Percentiles rank a stretch among this genome's conserved stretches.
Evolutionary conservation across 225 moss, liverwort and hornwort genomes (phyloP).

Genomic region (Sphagnum tenellum): DNA sequence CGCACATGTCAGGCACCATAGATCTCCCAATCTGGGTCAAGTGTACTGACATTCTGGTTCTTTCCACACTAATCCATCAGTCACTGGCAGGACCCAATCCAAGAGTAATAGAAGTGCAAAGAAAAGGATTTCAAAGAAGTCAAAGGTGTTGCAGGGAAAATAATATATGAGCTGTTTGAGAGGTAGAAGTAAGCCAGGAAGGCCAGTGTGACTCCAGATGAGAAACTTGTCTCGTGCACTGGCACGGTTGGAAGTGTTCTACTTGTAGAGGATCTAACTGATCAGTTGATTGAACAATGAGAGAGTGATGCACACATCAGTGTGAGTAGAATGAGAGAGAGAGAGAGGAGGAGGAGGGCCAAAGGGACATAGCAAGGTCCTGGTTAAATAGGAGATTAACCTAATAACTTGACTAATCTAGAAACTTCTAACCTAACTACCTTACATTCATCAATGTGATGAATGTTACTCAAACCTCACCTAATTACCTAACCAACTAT

Average conservation of each 20-base stretch:
- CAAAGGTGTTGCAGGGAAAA: constrained; percentile 38
- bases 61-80: constrained; percentile 7
- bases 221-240: constrained; percentile 32
- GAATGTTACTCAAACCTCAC: no score
- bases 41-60: constrained; percentile 12
- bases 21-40: constrained; percentile 15
- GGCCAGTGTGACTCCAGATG: constrained; percentile 43
- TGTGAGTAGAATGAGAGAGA: no score
- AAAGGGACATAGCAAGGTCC: no score
- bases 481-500: no score
- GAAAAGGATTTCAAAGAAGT: constrained; percentile 40
- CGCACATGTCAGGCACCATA: constrained; percentile 10
- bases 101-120: constrained; percentile 30
- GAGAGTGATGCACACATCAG: no score
- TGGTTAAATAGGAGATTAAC: no score
- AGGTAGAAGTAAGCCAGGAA: constrained; percentile 36
- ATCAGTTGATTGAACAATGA: no score
- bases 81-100: constrained; percentile 22
- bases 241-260: constrained; percentile 17
- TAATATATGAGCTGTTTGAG: constrained; percentile 29
- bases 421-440: no score
- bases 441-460: no score
- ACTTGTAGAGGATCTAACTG: no score
- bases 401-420: no score
- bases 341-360: no score